These are phyloP conservation scores for Nigrospora oryzae DNA, from an alignment of 2,329 filamentous ascomycete species.

Conservation along the genomic window DNA sequence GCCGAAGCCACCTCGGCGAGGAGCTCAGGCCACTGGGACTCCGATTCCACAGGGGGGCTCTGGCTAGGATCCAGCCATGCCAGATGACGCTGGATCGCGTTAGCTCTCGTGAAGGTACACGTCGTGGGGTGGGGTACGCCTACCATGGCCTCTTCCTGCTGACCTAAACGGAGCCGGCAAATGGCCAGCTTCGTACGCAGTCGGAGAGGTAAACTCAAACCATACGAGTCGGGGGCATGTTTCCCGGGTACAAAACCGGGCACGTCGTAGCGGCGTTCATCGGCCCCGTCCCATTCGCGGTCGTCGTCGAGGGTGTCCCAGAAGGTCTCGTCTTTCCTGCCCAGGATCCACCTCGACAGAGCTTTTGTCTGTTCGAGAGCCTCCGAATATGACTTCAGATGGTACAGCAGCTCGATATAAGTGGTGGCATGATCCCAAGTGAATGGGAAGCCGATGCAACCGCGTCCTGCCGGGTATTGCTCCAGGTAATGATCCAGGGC, in stretches of 20 bases:
- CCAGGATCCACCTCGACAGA: slow-evolving; percentile 74
- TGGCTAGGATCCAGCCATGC: slow-evolving; percentile 61
- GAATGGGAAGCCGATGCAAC: slow-evolving; percentile 27
- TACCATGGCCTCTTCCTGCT: slow-evolving; percentile 67
- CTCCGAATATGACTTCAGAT: slow-evolving; percentile 51
- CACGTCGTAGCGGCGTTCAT: slow-evolving; percentile 57
- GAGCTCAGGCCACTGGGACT: slow-evolving; percentile 68
- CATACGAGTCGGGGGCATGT: slow-evolving; percentile 55
- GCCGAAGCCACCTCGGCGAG: slow-evolving; percentile 57
- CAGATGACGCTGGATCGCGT: slow-evolving; percentile 47
- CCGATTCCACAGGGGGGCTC: slow-evolving; percentile 32
- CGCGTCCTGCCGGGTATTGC: slow-evolving; percentile 9
- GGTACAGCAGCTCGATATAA: slow-evolving; percentile 73
- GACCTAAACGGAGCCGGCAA: slow-evolving; percentile 66
- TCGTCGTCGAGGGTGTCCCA: slow-evolving; percentile 77
- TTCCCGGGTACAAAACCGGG: slow-evolving; percentile 48
- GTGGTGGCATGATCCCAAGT: slow-evolving; percentile 80
- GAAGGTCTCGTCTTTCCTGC: slow-evolving; percentile 61
- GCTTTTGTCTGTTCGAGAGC: slow-evolving; percentile 64
- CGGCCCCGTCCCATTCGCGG: slow-evolving; percentile 77
- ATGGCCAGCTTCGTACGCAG: slow-evolving; percentile 77
- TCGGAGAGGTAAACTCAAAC: slow-evolving; percentile 67
- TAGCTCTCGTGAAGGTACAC: background rate
- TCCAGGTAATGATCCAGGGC: slow-evolving; percentile 34
- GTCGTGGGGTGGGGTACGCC: slow-evolving; percentile 17